A percentile compares a stretch with the other conserved stretches of the same genome.
These are phyloP conservation scores for Colletotrichum sp. DNA, from an alignment of 2,329 filamentous ascomycete genomes.

Conservation along the genomic window DNA sequence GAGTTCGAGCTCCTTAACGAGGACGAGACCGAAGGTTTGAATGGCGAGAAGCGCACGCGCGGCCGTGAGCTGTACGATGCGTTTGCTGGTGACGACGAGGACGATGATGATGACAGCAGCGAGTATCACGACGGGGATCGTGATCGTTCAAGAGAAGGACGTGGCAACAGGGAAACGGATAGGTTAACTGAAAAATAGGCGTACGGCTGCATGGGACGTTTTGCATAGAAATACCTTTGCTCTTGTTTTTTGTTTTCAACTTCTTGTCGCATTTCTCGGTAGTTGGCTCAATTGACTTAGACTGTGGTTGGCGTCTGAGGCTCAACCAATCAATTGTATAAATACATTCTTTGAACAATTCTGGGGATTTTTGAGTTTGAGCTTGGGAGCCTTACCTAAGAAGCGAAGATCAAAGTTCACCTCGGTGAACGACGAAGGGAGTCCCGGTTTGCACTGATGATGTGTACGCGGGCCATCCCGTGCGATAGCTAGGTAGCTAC, in stretches of 20 bases:
- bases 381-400: background rate
- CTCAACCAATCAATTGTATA: background rate
- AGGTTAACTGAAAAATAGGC: conserved; percentile 23
- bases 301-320: conserved; percentile 1
- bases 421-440: background rate
- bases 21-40: conserved; percentile 69
- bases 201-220: background rate
- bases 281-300: conserved; percentile 17
- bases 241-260: background rate
- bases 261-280: conserved; percentile 28
- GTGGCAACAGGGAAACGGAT: conserved; percentile 16
- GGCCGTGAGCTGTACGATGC: conserved; percentile 97
- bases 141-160: conserved; percentile 23
- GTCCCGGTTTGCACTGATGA: background rate
- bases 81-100: conserved; percentile 85
- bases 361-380: background rate
- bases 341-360: background rate
- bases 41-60: conserved; percentile 59
- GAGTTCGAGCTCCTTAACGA: conserved; percentile 94
- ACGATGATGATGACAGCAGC: conserved; percentile 65
- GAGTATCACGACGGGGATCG: conserved; percentile 36
- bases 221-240: conserved; percentile 17
- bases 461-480: conserved; percentile 4
- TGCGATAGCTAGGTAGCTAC: background rate
- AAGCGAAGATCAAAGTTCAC: background rate